These are phyloP conservation scores for Saccharomycopsis guyanensis DNA, from an alignment of 805 yeast species.

Conservation along the genomic window DNA sequence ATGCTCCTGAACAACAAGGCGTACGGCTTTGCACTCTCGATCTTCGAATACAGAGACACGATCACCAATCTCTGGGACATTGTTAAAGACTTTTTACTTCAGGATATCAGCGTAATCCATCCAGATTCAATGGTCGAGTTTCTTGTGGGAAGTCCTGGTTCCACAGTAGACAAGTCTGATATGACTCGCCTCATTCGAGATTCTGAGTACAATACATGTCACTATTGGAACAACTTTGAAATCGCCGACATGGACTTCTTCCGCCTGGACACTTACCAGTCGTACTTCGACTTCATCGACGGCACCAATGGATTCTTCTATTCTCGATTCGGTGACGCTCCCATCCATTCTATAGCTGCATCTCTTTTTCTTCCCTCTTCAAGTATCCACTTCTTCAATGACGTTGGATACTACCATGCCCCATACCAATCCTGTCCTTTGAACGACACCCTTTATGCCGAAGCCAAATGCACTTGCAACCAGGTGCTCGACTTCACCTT, in stretches of 20 bases:
- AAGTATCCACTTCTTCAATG: slow-evolving; percentile 57
- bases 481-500: slow-evolving; percentile 67
- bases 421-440: slow-evolving; percentile 77
- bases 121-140: slow-evolving; percentile 60
- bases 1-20: slow-evolving; percentile 68
- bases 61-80: slow-evolving; percentile 73
- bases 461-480: slow-evolving; percentile 66
- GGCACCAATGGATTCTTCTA: slow-evolving; percentile 76
- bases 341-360: slow-evolving; percentile 77
- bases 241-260: slow-evolving; percentile 70
- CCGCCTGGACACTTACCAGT: slow-evolving; percentile 58
- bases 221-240: slow-evolving; percentile 85
- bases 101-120: slow-evolving; percentile 51
- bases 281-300: slow-evolving; percentile 63
- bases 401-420: slow-evolving; percentile 72
- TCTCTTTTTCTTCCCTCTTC: slow-evolving; percentile 59
- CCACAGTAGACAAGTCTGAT: slow-evolving; percentile 33
- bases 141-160: slow-evolving; percentile 29
- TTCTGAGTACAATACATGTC: slow-evolving; percentile 71
- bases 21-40: slow-evolving; percentile 71
- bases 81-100: slow-evolving; percentile 53
- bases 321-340: slow-evolving; percentile 91
- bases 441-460: slow-evolving; percentile 45
- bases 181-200: slow-evolving; percentile 39
- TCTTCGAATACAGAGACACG: slow-evolving; percentile 63